phyloP scores from a whole-genome alignment of 2,329 filamentous ascomycete species.

The Fusarium cicatricum region DNA sequence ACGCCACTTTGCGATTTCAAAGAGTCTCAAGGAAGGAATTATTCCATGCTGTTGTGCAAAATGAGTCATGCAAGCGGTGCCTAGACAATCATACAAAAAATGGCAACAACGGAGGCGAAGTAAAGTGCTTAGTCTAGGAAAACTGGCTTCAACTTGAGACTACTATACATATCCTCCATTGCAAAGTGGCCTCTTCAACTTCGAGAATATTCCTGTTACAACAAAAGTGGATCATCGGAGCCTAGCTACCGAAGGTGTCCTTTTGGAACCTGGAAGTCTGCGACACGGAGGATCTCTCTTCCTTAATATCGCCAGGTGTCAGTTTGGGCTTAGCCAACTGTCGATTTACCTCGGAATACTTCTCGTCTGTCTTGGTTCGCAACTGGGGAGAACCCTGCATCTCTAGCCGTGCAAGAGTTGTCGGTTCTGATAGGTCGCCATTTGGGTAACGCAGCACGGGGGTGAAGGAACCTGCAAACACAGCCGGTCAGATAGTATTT shows the following conservation, averaged over 20 bases:
- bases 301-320: constrained; percentile 29
- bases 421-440: constrained; percentile 14
- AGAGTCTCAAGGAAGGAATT: constrained; percentile 6
- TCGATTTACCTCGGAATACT: neutral
- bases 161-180: neutral
- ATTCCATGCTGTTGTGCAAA: constrained; percentile 27
- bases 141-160: neutral
- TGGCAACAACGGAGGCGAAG: constrained; percentile 1
- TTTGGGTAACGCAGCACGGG: no score
- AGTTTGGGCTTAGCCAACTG: neutral
- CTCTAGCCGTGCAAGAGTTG: neutral
- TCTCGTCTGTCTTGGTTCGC: neutral
- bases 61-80: constrained; percentile 24
- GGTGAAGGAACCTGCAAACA: no score
- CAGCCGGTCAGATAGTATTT: no score
- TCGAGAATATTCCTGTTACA: constrained; percentile 42
- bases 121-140: neutral
- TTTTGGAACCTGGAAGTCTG: constrained; percentile 22
- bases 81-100: neutral
- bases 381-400: neutral
- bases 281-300: constrained; percentile 21
- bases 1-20: constrained; percentile 20
- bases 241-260: constrained; percentile 33
- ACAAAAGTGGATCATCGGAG: constrained; percentile 33
- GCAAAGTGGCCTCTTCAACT: constrained; percentile 37